Percentiles rank a stretch among this genome's conserved stretches.
phyloP scores from a whole-genome alignment of 2,329 filamentous ascomycete genomes.

The Diaporthe ampelina region DNA sequence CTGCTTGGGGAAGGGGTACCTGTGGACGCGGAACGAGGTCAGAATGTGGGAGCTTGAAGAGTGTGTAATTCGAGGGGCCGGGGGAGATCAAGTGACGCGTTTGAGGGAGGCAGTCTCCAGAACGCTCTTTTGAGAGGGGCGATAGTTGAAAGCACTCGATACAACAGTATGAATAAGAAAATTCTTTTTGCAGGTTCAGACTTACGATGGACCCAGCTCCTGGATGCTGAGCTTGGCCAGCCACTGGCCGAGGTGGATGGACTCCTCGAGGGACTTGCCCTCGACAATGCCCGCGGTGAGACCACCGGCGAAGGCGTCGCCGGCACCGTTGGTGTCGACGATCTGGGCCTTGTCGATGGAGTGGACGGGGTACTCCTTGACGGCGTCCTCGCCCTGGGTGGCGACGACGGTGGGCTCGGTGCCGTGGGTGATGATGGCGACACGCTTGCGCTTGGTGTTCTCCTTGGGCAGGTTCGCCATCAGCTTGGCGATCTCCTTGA shows the following conservation, averaged over 20 bases:
- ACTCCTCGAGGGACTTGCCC: slow-evolving; percentile 82
- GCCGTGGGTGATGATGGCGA: slow-evolving; percentile 95
- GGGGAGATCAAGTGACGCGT: slow-evolving; percentile 6
- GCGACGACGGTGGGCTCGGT: slow-evolving; percentile 92
- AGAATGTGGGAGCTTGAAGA: slow-evolving; percentile 24
- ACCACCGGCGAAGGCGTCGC: slow-evolving; percentile 96
- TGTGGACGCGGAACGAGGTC: slow-evolving; percentile 51
- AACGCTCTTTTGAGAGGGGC: slow-evolving; percentile 41
- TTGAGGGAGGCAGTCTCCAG: background rate
- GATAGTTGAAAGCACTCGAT: slow-evolving; percentile 24
- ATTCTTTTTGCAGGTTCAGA: slow-evolving; percentile 72
- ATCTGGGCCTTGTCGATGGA: slow-evolving; percentile 83
- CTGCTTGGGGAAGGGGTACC: slow-evolving; percentile 87
- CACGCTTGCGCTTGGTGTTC: slow-evolving; percentile 85
- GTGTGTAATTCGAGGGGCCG: background rate
- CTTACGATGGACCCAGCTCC: slow-evolving; percentile 96
- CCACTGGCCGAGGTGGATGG: slow-evolving; percentile 96
- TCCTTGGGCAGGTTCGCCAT: slow-evolving; percentile 93
- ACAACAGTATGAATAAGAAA: slow-evolving; percentile 31
- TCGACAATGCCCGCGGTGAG: slow-evolving; percentile 91
- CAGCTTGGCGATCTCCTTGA: slow-evolving; percentile 86
- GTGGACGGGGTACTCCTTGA: slow-evolving; percentile 86
- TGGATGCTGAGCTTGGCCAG: slow-evolving; percentile 93
- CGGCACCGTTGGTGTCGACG: slow-evolving; percentile 96
- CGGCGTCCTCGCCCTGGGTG: slow-evolving; percentile 75